Conservation (phyloP, 176 grass and related monocot species). For the Bonia amplexicaulis region DNA sequence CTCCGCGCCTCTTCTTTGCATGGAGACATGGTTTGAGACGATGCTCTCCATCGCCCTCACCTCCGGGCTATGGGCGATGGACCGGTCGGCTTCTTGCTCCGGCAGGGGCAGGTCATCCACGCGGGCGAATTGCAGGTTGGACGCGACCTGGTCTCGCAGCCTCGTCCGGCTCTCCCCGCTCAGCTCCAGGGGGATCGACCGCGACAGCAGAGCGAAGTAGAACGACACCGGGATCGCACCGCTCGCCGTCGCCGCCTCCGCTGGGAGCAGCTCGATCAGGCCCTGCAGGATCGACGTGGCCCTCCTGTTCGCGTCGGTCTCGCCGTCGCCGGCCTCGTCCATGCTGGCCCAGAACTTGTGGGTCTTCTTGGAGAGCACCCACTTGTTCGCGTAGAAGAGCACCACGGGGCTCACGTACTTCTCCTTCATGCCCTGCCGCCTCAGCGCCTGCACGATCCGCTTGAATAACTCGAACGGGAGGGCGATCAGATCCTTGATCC, state of each 20-base stretch:
- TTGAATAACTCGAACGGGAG: conserved; percentile 77
- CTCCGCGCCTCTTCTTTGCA: conserved; percentile 26
- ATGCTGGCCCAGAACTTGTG: conserved; percentile 80
- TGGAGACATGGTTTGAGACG: conserved; percentile 37
- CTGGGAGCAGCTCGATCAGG: conserved; percentile 55
- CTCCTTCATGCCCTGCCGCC: conserved; percentile 92
- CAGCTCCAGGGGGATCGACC: conserved; percentile 62
- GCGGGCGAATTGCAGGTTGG: conserved; percentile 58
- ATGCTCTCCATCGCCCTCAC: conserved; percentile 61
- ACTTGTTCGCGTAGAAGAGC: conserved; percentile 95
- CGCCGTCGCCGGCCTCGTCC: conserved; percentile 47
- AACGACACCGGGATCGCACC: conserved; percentile 55
- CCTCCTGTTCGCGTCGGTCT: conserved; percentile 51
- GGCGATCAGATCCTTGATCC: conserved; percentile 92
- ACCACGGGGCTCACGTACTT: conserved; percentile 85
- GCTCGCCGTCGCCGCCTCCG: conserved; percentile 20
- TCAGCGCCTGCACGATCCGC: conserved; percentile 68
- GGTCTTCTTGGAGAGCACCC: conserved; percentile 96
- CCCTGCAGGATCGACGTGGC: conserved; percentile 53
- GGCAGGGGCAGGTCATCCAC: conserved; percentile 73
- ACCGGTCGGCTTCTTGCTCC: conserved; percentile 13
- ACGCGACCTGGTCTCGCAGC: conserved; percentile 38
- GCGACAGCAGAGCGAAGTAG: conserved; percentile 78
- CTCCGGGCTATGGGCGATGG: conserved; percentile 37
- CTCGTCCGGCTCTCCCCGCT: conserved; percentile 32